phyloP scores from a whole-genome alignment of 129 eudicot species.

The sunflower (Helianthus annuus) region HanXRQr2.0-SUNRISE NC_035436.2:72538163-72538662 shows the following conservation, averaged over 20 bases:
- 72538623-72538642: conserved; percentile 82
- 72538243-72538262: conserved; percentile 79
- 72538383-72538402: neutral
- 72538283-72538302: conserved; percentile 69
- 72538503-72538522: conserved; percentile 53
- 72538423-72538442: conserved; percentile 53
- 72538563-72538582: conserved; percentile 48
- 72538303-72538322: conserved; percentile 51
- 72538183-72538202: conserved; percentile 70
- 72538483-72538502: conserved; percentile 35
- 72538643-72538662: conserved; percentile 71
- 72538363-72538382: neutral
- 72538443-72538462: conserved; percentile 87
- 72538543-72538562: conserved; percentile 51
- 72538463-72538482: conserved; percentile 77
- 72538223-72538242: conserved; percentile 48
- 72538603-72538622: conserved; percentile 59
- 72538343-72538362: conserved; percentile 51
- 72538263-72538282: conserved; percentile 56
- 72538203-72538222: conserved; percentile 57
- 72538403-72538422: conserved; percentile 44
- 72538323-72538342: conserved; percentile 52
- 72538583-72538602: conserved; percentile 60
- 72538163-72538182: conserved; percentile 66
- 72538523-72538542: conserved; percentile 48